Evolutionary conservation across 345 rosid genomes (phyloP), one percentile per base, ranked within the genome.

Genomic region (Psidium guajava): DNA sequence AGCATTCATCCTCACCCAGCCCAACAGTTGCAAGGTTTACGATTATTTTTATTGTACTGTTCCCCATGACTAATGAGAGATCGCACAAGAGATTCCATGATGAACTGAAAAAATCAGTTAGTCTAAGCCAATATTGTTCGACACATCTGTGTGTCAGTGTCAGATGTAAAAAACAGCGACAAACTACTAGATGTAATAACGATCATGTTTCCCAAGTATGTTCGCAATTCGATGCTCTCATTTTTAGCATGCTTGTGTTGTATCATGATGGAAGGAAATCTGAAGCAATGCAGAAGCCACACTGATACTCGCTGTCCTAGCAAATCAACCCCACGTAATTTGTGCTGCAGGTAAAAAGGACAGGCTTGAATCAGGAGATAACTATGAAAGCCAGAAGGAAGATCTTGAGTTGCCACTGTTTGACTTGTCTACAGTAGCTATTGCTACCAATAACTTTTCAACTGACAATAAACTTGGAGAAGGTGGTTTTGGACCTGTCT

Each of bases 401-500:
- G 86, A 74, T 44, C 84, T 81, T 24, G 84, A 85, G 54, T 44
- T 85, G 28, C 87, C 77, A 21, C 27, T 81, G 32, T 81, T 36
- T 59, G 84, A 59, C 84, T 8, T 57, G 15, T 9, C 77, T 32
- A 80, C 54, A 22, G 28, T 85, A 21, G 49, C 80, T 47, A 36
- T 22, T 24, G 87, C 87, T 9, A 85, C 87, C 20, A 49, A 82
- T 11, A 64, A 86, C 84, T 86, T 85, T 54, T 82, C 84, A 8
- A 27, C 53, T 4, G 36, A 58, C 24, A 82, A 82, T 42, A 86
- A 86, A 58, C 18, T 86, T 52, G 87, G 84, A 56, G 81, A 86
- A 50, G 87, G 84, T 2, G 84, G 87, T 49, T 82, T 86, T 82
- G 87, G 87, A 58, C 84, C 84, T 50, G 84, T 86, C 81, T 86